These are phyloP conservation scores for Urochloa ruziziensis DNA, from an alignment of 176 grass and related monocot genomes.

Conservation along the genomic window DNA sequence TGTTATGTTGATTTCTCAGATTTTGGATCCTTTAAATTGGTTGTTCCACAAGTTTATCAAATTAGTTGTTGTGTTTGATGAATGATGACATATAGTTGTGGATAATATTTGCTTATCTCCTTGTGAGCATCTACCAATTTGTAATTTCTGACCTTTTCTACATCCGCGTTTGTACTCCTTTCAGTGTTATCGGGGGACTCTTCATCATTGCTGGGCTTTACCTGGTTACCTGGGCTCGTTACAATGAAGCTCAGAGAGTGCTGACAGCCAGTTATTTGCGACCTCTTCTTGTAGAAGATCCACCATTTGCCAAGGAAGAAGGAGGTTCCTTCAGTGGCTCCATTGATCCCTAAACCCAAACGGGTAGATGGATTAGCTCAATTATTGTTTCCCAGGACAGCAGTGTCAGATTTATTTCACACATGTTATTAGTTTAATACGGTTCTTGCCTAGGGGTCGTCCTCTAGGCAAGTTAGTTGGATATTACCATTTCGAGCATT, in stretches of 20 bases:
- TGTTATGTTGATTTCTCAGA: not conserved
- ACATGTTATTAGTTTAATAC: not conserved
- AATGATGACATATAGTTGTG: not conserved
- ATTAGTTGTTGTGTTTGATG: not conserved
- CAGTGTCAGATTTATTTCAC: not conserved
- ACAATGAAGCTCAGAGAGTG: slow-evolving; percentile 48
- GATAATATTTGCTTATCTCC: not conserved
- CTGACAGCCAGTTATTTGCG: slow-evolving; percentile 23
- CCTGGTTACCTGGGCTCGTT: slow-evolving; percentile 81
- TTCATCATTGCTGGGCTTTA: slow-evolving; percentile 86
- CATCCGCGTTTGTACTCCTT: slow-evolving; percentile 6
- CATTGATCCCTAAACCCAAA: slow-evolving; percentile 32
- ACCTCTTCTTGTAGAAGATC: slow-evolving; percentile 50
- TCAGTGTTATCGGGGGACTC: slow-evolving; percentile 69
- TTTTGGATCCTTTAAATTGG: not conserved
- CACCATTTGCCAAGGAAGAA: slow-evolving; percentile 28
- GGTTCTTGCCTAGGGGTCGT: not conserved
- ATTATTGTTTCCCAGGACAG: not conserved
- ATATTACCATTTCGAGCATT: not conserved
- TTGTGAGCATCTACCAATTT: not conserved
- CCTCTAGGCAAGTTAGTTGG: not conserved
- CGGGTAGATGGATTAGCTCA: not conserved
- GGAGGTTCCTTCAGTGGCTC: slow-evolving; percentile 51
- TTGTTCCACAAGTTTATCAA: not conserved
- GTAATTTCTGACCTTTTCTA: not conserved